Evolutionary conservation across 352 stramenopile genomes (phyloP), one percentile per base, ranked within the genome.

Genomic region (Halophytophthora batemanensis): DNA sequence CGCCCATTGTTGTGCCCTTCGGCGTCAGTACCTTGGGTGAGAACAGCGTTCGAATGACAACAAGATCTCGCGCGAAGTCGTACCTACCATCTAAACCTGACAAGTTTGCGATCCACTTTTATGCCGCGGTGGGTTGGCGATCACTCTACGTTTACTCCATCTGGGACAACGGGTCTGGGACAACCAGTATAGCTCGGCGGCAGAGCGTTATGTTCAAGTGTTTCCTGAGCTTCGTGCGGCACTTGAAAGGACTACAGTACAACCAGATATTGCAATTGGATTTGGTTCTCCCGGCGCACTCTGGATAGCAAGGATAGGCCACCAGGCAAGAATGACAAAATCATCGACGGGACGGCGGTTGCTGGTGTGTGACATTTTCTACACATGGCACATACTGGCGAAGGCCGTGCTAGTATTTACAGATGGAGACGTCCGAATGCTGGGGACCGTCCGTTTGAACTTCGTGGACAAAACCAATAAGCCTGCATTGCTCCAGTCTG

Each of bases 381-480:
- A 58, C 22, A 63, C 43, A 0, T 10, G 55, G 0, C 43, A 63
- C 43, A 53, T 43, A 8, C 57, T 50, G 38, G 47, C 47, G 18
- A 15, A 45, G 13, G 54, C 47, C 0, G 2, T 62, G 11, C 35
- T 49, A 1, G 18, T n/a, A 15, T 63, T 54, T 15, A 58, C 48
- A 2, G 56, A 64, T 41, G 23, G 36, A 2, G 49, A 64, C 3
- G 46, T 50, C 23, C 38, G 47, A 6, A 12, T 52, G 14, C 12
- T 59, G 3, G 56, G 56, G 2, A 55, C 39, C 3, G 56, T 55
- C 11, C 31, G 56, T 6, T 18, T 64, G 10, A 59, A 59, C 25
- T 34, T 64, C 3, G 33, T 59, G 0, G 50, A 59, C 10, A 64
- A 50, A 23, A 55, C 29, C 25, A 64, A 54, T 18, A 58, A 64